Conservation (phyloP, 805 yeast genomes). For the Pichia nakasei region DNA sequence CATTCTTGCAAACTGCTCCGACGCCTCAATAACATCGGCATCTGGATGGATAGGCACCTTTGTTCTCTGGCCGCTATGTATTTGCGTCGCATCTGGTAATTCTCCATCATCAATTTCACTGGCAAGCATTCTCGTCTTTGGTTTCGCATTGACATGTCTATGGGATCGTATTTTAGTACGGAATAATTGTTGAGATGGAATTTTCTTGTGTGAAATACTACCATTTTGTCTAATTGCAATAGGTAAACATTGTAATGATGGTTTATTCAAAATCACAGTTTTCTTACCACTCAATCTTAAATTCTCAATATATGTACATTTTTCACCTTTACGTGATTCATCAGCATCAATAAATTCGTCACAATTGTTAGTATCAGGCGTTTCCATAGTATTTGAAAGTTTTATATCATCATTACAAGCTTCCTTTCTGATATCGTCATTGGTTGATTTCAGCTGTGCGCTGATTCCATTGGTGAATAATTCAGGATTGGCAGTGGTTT, state of each 20-base stretch:
- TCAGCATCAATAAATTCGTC: not conserved
- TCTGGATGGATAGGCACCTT: slow-evolving; percentile 26
- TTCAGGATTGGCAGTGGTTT: slow-evolving; percentile 26
- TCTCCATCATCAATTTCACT: slow-evolving; percentile 68
- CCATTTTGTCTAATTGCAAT: slow-evolving; percentile 40
- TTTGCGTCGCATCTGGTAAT: slow-evolving; percentile 26
- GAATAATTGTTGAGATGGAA: slow-evolving; percentile 20
- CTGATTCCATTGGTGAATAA: slow-evolving; percentile 15
- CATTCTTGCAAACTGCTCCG: slow-evolving; percentile 16
- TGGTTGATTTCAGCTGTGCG: not conserved
- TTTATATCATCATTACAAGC: not conserved
- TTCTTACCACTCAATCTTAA: slow-evolving; percentile 7
- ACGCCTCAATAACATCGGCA: slow-evolving; percentile 25
- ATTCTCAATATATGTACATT: slow-evolving; percentile 39
- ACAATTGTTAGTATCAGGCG: not conserved
- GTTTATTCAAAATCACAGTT: slow-evolving; percentile 12
- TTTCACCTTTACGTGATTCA: slow-evolving; percentile 35
- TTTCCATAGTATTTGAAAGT: no score
- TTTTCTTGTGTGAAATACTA: slow-evolving; percentile 17
- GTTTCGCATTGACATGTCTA: slow-evolving; percentile 55
- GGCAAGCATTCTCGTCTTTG: slow-evolving; percentile 61
- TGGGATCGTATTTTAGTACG: slow-evolving; percentile 26
- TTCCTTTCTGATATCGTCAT: not conserved
- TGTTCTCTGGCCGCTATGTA: slow-evolving; percentile 21
- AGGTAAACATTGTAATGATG: slow-evolving; percentile 37